These are phyloP conservation scores for Rhodosporidiobolus sp. DNA, from an alignment of 768 basidiomycete species.

Conservation along the genomic window DNA sequence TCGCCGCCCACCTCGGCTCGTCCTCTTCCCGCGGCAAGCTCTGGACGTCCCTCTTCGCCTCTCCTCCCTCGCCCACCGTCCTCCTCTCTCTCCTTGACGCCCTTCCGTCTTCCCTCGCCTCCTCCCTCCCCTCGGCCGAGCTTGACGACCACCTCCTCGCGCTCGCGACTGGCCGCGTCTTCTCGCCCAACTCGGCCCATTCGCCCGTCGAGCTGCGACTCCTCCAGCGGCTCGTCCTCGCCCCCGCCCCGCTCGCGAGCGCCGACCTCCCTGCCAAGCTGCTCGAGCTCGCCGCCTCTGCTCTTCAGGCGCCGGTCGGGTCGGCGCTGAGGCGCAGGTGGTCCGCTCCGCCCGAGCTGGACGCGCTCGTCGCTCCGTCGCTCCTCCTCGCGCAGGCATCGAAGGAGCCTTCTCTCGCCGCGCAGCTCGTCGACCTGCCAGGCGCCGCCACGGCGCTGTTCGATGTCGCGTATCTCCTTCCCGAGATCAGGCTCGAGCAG, in stretches of 20 bases:
- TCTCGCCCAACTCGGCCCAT: not conserved
- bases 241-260: slow-evolving; percentile 27
- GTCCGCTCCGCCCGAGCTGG: not conserved
- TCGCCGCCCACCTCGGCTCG: slow-evolving; percentile 12
- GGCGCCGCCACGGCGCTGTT: not conserved
- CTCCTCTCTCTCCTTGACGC: slow-evolving; percentile 19
- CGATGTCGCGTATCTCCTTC: slow-evolving; percentile 23
- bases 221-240: slow-evolving; percentile 14
- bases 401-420: not conserved
- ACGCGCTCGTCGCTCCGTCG: slow-evolving; percentile 5
- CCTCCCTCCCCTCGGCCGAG: not conserved
- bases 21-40: slow-evolving; percentile 1
- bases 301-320: not conserved
- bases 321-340: not conserved
- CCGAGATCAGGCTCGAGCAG: slow-evolving; percentile 2
- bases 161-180: not conserved
- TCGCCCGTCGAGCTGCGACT: slow-evolving; percentile 12
- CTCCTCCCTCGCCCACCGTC: not conserved
- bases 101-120: not conserved
- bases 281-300: not conserved
- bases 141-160: slow-evolving; percentile 22
- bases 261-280: not conserved
- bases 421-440: not conserved
- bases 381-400: slow-evolving; percentile 10
- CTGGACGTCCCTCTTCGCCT: slow-evolving; percentile 25